phyloP scores from a whole-genome alignment of 2,329 filamentous ascomycete species.

The Penicillium sumatraense region DNA sequence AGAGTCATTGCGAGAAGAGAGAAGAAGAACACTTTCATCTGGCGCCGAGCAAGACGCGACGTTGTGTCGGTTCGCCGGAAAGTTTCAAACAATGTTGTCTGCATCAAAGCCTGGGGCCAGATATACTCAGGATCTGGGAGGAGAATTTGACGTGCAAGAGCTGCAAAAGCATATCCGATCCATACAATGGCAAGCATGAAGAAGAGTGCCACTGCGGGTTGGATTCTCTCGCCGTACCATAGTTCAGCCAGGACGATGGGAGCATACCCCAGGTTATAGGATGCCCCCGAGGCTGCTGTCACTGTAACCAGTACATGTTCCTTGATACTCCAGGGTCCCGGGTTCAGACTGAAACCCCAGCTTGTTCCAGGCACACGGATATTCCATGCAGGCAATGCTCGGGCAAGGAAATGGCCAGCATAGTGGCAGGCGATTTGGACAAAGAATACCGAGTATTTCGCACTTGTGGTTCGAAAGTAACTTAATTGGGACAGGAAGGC shows the following conservation, averaged over 20 bases:
- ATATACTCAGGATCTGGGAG: slow-evolving; percentile 63
- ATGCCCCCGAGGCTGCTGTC: slow-evolving; percentile 58
- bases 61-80: slow-evolving; percentile 54
- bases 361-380: slow-evolving; percentile 54
- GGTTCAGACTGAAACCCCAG: slow-evolving; percentile 59
- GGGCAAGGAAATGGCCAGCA: slow-evolving; percentile 57
- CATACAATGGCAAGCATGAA: slow-evolving; percentile 66
- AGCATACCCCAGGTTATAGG: slow-evolving; percentile 56
- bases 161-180: slow-evolving; percentile 64
- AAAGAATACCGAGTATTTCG: slow-evolving; percentile 65
- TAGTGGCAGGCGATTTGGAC: slow-evolving; percentile 64
- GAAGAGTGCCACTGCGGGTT: slow-evolving; percentile 60
- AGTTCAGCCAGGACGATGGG: slow-evolving; percentile 62
- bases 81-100: slow-evolving; percentile 64
- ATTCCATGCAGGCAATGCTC: slow-evolving; percentile 54
- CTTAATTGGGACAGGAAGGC: slow-evolving; percentile 63
- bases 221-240: slow-evolving; percentile 59
- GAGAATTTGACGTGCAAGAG: slow-evolving; percentile 61
- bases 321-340: slow-evolving; percentile 62
- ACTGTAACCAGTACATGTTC: slow-evolving; percentile 63
- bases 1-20: slow-evolving; percentile 58
- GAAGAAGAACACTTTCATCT: slow-evolving; percentile 63
- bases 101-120: slow-evolving; percentile 59
- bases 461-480: slow-evolving; percentile 61
- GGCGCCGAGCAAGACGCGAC: slow-evolving; percentile 54